Conservation (phyloP, 2,329 filamentous ascomycete species). For the Trichoderma polysporum region DNA sequence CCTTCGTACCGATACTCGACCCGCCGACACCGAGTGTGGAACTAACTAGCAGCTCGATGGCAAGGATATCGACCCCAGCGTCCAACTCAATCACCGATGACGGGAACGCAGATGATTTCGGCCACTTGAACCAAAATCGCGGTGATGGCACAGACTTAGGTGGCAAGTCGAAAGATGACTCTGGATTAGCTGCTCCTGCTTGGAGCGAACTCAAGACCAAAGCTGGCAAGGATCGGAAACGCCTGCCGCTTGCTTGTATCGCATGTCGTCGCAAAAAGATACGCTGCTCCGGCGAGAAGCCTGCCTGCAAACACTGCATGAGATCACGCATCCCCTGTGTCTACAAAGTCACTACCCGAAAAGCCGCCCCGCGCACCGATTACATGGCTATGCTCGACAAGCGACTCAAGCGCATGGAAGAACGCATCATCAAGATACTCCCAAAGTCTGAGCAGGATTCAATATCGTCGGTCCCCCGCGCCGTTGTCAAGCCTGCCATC, state of each 20-base stretch:
- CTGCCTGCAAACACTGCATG: slow-evolving; percentile 93
- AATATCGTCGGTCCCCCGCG: slow-evolving; percentile 67
- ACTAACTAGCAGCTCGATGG: slow-evolving; percentile 47
- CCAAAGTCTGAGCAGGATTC: slow-evolving; percentile 79
- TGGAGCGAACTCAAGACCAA: slow-evolving; percentile 88
- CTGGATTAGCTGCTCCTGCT: slow-evolving; percentile 58
- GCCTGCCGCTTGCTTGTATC: slow-evolving; percentile 90
- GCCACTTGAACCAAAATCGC: slow-evolving; percentile 45
- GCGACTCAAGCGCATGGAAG: slow-evolving; percentile 93
- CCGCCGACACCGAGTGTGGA: slow-evolving; percentile 36
- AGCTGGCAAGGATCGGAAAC: slow-evolving; percentile 92
- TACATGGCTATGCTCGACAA: slow-evolving; percentile 99
- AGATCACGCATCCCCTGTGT: slow-evolving; percentile 92
- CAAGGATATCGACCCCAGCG: slow-evolving; percentile 44
- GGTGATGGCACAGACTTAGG: slow-evolving; percentile 56
- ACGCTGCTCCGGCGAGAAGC: slow-evolving; percentile 94
- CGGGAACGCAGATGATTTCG: slow-evolving; percentile 58
- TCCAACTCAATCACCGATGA: slow-evolving; percentile 51
- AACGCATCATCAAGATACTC: slow-evolving; percentile 92
- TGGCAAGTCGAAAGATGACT: slow-evolving; percentile 56
- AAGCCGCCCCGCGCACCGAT: slow-evolving; percentile 90
- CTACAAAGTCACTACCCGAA: slow-evolving; percentile 94
- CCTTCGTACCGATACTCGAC: slow-evolving; percentile 28
- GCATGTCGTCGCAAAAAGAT: slow-evolving; percentile 97
- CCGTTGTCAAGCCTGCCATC: slow-evolving; percentile 78